phyloP scores from a whole-genome alignment of 1,284 basidiomycete genomes.

The Ustilago tritici region DNA sequence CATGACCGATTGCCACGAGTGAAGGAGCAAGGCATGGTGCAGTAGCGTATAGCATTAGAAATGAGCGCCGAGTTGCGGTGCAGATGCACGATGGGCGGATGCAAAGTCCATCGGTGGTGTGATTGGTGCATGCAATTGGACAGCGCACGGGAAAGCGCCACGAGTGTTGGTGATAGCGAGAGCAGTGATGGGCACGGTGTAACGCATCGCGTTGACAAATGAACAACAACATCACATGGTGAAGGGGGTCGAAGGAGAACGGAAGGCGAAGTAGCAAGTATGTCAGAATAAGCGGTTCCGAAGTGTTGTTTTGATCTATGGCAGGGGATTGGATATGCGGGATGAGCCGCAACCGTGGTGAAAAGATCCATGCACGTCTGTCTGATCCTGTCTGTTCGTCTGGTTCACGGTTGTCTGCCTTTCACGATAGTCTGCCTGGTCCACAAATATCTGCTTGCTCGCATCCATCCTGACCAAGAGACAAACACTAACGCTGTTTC shows the following conservation, averaged over 20 bases:
- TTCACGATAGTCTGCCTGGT: too few relatives aligned
- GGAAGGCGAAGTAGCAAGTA: constrained; percentile 31
- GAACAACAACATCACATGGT: constrained; percentile 13
- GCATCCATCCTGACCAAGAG: too few relatives aligned
- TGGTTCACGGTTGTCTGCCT: not conserved
- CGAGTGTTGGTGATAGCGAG: not conserved
- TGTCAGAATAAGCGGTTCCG: constrained; percentile 38
- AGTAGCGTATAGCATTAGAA: not conserved
- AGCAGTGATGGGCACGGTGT: not conserved
- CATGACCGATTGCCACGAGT: not conserved
- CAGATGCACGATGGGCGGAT: not conserved
- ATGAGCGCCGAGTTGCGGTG: not conserved
- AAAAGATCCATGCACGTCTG: not conserved
- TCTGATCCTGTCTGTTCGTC: too few relatives aligned
- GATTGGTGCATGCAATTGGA: not conserved
- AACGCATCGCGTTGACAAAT: not conserved
- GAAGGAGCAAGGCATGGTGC: not conserved
- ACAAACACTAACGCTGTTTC: too few relatives aligned
- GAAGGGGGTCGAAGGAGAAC: constrained; percentile 7
- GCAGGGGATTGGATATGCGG: not conserved
- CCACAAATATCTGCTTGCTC: too few relatives aligned
- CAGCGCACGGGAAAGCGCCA: not conserved
- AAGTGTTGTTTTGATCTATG: constrained; percentile 4
- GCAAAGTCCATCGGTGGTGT: not conserved
- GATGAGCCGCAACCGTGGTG: not conserved